Conservation (phyloP, 345 rosid species). For the Reutealis trisperma region DNA sequence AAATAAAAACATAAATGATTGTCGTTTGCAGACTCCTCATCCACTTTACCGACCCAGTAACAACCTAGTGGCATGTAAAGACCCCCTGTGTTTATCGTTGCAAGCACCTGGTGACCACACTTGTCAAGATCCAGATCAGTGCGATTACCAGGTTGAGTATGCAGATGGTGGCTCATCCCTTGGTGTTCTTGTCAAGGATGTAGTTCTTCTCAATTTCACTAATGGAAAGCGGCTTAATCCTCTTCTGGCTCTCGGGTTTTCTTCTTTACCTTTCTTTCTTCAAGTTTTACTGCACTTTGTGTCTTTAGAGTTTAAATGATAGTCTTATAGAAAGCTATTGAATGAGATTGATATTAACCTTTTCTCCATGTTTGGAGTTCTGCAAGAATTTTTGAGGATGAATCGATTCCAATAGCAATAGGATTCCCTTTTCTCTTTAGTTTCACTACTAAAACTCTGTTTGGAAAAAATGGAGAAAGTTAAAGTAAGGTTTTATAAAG, state of each 20-base stretch:
- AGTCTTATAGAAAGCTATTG: background rate
- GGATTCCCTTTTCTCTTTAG: too few relatives aligned
- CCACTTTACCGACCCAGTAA: slow-evolving; percentile 69
- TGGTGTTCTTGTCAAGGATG: slow-evolving; percentile 85
- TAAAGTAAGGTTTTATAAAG: too few relatives aligned
- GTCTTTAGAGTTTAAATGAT: too few relatives aligned
- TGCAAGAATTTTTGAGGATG: background rate
- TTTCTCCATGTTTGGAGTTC: background rate
- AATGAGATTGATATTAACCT: background rate
- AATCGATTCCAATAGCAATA: background rate
- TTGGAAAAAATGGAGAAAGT: too few relatives aligned
- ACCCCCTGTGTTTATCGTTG: slow-evolving; percentile 78
- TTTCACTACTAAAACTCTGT: too few relatives aligned
- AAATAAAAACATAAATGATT: too few relatives aligned
- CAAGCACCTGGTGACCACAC: slow-evolving; percentile 50
- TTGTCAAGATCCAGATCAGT: slow-evolving; percentile 64
- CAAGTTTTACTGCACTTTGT: too few relatives aligned
- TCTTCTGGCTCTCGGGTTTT: slow-evolving; percentile 77
- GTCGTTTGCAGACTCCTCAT: slow-evolving; percentile 72
- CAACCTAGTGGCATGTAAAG: slow-evolving; percentile 65
- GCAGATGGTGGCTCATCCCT: slow-evolving; percentile 94
- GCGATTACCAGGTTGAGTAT: slow-evolving; percentile 87
- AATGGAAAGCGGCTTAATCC: slow-evolving; percentile 54
- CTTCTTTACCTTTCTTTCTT: background rate
- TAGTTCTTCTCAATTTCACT: slow-evolving; percentile 61